Evolutionary conservation across 2,329 filamentous ascomycete genomes (phyloP).

Genomic region (Blastomyces percursus): DNA sequence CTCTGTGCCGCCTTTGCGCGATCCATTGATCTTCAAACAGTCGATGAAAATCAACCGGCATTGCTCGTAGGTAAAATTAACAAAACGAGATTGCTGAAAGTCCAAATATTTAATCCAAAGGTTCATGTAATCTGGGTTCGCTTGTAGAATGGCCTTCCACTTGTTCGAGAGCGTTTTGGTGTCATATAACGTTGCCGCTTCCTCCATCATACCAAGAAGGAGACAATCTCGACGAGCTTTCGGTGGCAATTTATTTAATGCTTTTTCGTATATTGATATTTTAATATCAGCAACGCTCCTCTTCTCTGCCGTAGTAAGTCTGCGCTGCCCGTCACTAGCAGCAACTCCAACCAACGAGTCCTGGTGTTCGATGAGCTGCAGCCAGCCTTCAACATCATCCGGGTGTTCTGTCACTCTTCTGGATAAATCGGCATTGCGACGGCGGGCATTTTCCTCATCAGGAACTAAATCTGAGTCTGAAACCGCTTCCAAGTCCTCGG

Average conservation of each 20-base stretch:
- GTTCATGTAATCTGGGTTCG: constrained; percentile 46
- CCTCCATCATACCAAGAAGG: constrained; percentile 57
- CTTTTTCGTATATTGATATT: constrained; percentile 67
- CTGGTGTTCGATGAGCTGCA: constrained; percentile 69
- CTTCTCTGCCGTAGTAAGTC: constrained; percentile 49
- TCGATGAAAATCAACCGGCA: constrained; percentile 50
- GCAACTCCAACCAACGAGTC: constrained; percentile 49
- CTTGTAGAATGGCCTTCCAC: constrained; percentile 53
- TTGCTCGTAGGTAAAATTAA: constrained; percentile 56
- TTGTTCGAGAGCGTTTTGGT: constrained; percentile 47
- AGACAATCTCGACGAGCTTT: constrained; percentile 46
- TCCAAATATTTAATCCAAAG: constrained; percentile 67
- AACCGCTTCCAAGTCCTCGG: constrained; percentile 40
- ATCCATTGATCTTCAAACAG: constrained; percentile 40
- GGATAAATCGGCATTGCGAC: constrained; percentile 45
- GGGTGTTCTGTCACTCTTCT: constrained; percentile 55
- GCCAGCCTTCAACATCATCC: constrained; percentile 59
- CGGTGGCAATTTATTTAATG: constrained; percentile 48
- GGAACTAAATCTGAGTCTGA: constrained; percentile 37
- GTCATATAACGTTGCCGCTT: constrained; percentile 67
- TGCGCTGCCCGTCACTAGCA: constrained; percentile 22
- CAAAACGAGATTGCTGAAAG: constrained; percentile 56
- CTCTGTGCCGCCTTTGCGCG: constrained; percentile 12
- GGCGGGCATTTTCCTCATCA: constrained; percentile 35
- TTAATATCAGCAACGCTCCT: constrained; percentile 68